Evolutionary conservation across 257 asterid species (phyloP).

Genomic region (Nicotiana otophora): DNA sequence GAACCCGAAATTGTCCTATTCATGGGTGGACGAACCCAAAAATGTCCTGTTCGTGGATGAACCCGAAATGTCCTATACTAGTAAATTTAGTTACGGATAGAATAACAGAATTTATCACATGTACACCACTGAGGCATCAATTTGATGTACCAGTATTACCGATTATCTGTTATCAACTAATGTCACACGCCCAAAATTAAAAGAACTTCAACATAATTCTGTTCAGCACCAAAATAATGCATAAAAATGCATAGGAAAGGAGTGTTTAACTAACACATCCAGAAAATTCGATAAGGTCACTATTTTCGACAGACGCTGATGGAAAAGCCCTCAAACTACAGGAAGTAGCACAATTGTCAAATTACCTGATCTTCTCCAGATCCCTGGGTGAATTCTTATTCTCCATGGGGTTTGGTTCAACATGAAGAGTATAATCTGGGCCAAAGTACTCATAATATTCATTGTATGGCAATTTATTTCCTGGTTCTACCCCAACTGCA

Average conservation of each 20-base stretch:
- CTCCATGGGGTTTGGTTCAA: slow-evolving; percentile 58
- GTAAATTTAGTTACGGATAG: background rate
- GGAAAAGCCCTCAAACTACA: slow-evolving; percentile 2
- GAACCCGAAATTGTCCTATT: too few relatives aligned
- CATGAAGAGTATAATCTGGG: slow-evolving; percentile 70
- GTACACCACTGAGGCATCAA: background rate
- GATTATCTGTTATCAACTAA: background rate
- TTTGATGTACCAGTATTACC: background rate
- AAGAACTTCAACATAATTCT: background rate
- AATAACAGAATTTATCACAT: background rate
- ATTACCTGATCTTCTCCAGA: slow-evolving; percentile 70
- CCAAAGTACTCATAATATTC: slow-evolving; percentile 87
- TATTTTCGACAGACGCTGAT: background rate
- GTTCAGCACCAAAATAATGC: background rate
- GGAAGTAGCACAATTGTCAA: background rate
- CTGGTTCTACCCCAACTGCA: slow-evolving; percentile 85
- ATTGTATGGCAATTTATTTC: slow-evolving; percentile 69
- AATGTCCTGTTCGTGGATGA: too few relatives aligned
- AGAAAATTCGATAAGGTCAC: background rate
- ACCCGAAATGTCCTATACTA: background rate
- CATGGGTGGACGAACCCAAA: too few relatives aligned
- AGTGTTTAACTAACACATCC: background rate
- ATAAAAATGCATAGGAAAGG: background rate
- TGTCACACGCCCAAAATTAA: background rate
- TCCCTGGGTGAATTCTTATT: slow-evolving; percentile 55